Base-by-base conservation (phyloP, 2,329 filamentous ascomycete genomes). In the Chalaropsis ovoidea region DNA sequence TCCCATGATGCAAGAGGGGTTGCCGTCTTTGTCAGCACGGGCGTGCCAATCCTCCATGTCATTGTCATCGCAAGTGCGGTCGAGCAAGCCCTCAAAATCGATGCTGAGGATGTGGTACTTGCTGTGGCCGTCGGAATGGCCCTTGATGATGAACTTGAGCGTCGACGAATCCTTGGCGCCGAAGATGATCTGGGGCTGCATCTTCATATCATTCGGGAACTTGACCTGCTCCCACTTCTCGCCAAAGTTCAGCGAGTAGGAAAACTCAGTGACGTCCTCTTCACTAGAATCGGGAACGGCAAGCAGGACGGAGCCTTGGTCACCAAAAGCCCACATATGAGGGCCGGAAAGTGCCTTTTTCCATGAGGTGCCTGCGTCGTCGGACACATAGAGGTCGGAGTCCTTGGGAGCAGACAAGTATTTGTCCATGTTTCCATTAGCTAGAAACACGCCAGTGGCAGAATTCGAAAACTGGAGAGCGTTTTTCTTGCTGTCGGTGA, bases 281-380 rank as follows among this genome's bases (percentile, higher is more conserved):
- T 86, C 77, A 45, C 84, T 77, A 0, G 87, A 89, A 71, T 96
- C 89, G 68, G 83, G 81, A 45, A 97, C 80, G 3, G 94, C 94
- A 39, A 97, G 81, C 39, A 99, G 78, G 22, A 99, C 83, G 17
- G 91, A 91, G 1, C 94, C 94, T 70, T 95, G 88, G 71, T 96
- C 93, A 64, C 94, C 94, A 74, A 97, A 95, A 72, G 96, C 92
- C 75, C 95, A 99, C 74, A 95, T 94, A 77, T 97, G 91, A 13
- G 92, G 88, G 22, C 90, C 89, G 17, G 91, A 80, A 4, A 89
- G 80, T 0, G 86, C 83, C 72, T 86, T 79, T 45, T 79, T 83
- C 94, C 95, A 99, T 1, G 86, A 92, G 68, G 90, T 77, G 49
- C 94, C 94, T 22, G 92, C 93, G 75, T 97, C 86, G 72, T 96